Percentiles rank a stretch among this genome's conserved stretches.
phyloP scores from a whole-genome alignment of 768 basidiomycete species.

The Cubamyces lactineus region DNA sequence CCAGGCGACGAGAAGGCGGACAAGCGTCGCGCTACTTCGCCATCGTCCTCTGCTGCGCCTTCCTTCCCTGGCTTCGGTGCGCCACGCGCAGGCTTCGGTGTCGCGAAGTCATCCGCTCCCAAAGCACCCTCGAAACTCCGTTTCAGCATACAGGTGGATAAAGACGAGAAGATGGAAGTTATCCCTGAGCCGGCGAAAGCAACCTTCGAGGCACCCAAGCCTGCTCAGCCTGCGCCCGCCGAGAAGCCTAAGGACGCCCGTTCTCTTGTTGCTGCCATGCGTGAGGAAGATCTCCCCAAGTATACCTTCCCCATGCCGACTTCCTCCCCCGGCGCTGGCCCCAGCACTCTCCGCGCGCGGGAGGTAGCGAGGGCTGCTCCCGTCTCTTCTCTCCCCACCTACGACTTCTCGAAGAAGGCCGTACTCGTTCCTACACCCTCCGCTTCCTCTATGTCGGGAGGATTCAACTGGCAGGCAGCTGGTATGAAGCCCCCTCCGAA shows the following conservation, averaged over 20 bases:
- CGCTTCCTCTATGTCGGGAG: slow-evolving; percentile 35
- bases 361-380: slow-evolving; percentile 46
- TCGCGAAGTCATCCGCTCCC: slow-evolving; percentile 56
- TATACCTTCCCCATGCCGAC: slow-evolving; percentile 35
- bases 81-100: slow-evolving; percentile 4
- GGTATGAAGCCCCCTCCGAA: slow-evolving; percentile 52
- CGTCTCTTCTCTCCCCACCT: slow-evolving; percentile 50
- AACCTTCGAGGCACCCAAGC: slow-evolving; percentile 1
- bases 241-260: slow-evolving; percentile 28
- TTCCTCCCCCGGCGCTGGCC: slow-evolving; percentile 31
- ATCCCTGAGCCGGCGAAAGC: neutral
- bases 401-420: slow-evolving; percentile 39
- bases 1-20: slow-evolving; percentile 33
- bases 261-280: slow-evolving; percentile 35
- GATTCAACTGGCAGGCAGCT: slow-evolving; percentile 66
- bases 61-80: slow-evolving; percentile 12
- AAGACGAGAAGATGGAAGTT: slow-evolving; percentile 37
- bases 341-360: slow-evolving; percentile 29
- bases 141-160: slow-evolving; percentile 67
- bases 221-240: neutral
- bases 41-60: slow-evolving; percentile 13
- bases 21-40: slow-evolving; percentile 22
- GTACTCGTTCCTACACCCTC: slow-evolving; percentile 3
- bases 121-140: slow-evolving; percentile 82
- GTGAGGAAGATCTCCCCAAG: slow-evolving; percentile 38